phyloP scores from a whole-genome alignment of 2,329 filamentous ascomycete genomes.

The Diplodia mutila region DNA sequence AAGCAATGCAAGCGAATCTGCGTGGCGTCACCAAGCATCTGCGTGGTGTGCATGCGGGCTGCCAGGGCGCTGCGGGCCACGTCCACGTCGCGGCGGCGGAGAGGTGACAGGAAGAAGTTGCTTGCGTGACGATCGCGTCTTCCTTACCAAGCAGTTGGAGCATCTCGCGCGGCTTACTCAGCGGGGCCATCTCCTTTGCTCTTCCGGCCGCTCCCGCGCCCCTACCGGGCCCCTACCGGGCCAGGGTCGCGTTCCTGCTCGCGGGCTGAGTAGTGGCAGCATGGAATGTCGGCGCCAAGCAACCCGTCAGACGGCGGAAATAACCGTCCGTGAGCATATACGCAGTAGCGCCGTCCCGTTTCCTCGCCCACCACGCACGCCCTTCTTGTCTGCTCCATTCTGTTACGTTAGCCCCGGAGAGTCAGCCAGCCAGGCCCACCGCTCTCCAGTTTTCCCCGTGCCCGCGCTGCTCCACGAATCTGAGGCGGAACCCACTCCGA shows the following conservation, averaged over 20 bases:
- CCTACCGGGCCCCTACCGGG: neutral
- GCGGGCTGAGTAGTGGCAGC: neutral
- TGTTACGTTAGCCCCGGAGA: conserved; percentile 8
- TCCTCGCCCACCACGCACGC: neutral
- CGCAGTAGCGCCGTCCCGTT: neutral
- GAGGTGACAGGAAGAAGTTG: neutral
- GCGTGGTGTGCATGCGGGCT: neutral
- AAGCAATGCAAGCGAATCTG: conserved; percentile 16
- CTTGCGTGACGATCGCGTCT: neutral
- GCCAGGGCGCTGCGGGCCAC: neutral
- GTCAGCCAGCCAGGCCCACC: conserved; percentile 21
- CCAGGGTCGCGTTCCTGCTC: neutral
- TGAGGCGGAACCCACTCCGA: conserved; percentile 8
- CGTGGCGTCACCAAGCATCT: conserved; percentile 23
- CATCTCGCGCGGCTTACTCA: neutral
- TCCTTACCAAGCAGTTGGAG: conserved; percentile 9
- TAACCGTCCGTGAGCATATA: conserved; percentile 22
- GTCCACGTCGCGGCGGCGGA: neutral
- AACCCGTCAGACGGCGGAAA: conserved; percentile 21
- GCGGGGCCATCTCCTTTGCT: conserved; percentile 4
- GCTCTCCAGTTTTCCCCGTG: conserved; percentile 17
- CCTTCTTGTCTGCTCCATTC: neutral
- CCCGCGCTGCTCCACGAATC: conserved; percentile 4
- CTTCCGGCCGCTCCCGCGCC: conserved; percentile 24
- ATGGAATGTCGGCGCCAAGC: conserved; percentile 4